Conservation (phyloP, 345 rosid species). For the Acer yangbiense region DNA sequence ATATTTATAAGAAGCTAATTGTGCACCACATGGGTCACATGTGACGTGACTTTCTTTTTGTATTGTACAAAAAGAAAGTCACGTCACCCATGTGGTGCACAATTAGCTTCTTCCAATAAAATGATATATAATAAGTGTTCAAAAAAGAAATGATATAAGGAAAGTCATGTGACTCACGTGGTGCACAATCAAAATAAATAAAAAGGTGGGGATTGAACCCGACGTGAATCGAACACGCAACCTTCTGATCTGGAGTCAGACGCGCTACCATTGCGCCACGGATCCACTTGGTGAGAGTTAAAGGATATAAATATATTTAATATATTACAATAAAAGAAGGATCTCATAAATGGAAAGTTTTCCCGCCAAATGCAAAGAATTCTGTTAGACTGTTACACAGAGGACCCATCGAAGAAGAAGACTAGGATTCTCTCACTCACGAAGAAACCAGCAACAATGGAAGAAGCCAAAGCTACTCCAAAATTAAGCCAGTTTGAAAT, state of each 20-base stretch:
- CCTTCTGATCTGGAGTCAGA: slow-evolving; percentile 99
- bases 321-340: too few species aligned
- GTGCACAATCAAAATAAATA: too few species aligned
- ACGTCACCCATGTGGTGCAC: too few species aligned
- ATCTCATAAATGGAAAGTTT: neutral
- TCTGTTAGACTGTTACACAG: neutral
- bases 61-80: too few species aligned
- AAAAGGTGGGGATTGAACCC: slow-evolving; percentile 51
- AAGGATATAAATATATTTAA: too few species aligned
- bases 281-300: slow-evolving; percentile 38
- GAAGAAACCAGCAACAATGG: slow-evolving; percentile 24
- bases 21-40: too few species aligned
- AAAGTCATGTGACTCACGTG: too few species aligned
- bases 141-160: too few species aligned
- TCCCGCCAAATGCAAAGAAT: slow-evolving; percentile 28
- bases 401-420: neutral
- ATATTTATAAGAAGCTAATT: too few species aligned
- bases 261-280: slow-evolving; percentile 99
- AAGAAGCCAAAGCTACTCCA: slow-evolving; percentile 13
- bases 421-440: neutral
- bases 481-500: slow-evolving; percentile 21
- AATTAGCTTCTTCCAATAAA: too few species aligned
- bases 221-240: slow-evolving; percentile 97
- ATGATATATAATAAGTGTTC: too few species aligned
- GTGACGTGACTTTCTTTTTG: too few species aligned